Evolutionary conservation across 2,329 filamentous ascomycete genomes (phyloP).

Genomic region (Fonsecaea monophora): DNA sequence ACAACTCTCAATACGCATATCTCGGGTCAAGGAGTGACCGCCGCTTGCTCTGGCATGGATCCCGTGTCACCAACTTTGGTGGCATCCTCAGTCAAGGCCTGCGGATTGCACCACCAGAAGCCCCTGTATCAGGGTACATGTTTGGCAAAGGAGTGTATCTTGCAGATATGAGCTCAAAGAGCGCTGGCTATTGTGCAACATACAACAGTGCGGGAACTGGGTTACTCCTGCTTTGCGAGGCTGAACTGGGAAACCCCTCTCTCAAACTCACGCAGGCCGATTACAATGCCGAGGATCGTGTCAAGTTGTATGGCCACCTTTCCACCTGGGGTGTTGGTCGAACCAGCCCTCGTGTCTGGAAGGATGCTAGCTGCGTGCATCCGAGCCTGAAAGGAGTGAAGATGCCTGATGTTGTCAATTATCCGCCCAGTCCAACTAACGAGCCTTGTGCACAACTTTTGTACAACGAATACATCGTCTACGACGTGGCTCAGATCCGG

Average conservation of each 20-base stretch:
- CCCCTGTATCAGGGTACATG: conserved; percentile 81
- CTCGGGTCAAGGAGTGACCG: conserved; percentile 65
- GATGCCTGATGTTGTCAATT: conserved; percentile 56
- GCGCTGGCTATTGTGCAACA: conserved; percentile 75
- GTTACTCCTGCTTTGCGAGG: conserved; percentile 82
- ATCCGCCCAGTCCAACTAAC: conserved; percentile 26
- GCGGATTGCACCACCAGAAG: conserved; percentile 81
- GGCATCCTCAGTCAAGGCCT: conserved; percentile 87
- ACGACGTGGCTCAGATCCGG: conserved; percentile 57
- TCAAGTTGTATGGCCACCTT: conserved; percentile 64
- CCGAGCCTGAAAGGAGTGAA: conserved; percentile 69
- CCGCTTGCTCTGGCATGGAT: conserved; percentile 86
- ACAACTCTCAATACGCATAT: conserved; percentile 60
- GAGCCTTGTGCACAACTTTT: conserved; percentile 31
- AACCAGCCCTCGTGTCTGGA: conserved; percentile 72
- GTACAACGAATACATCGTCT: conserved; percentile 58
- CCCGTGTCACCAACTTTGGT: conserved; percentile 80
- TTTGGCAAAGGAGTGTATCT: conserved; percentile 91
- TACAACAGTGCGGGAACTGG: conserved; percentile 70
- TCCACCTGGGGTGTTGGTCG: conserved; percentile 75
- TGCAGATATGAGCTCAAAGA: conserved; percentile 84
- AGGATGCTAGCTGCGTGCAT: conserved; percentile 73
- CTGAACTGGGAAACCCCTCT: conserved; percentile 78
- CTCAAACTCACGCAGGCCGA: conserved; percentile 65
- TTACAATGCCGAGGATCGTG: conserved; percentile 69